phyloP scores from a whole-genome alignment of 345 rosid genomes.

The Sisymbrium altissimum region DNA sequence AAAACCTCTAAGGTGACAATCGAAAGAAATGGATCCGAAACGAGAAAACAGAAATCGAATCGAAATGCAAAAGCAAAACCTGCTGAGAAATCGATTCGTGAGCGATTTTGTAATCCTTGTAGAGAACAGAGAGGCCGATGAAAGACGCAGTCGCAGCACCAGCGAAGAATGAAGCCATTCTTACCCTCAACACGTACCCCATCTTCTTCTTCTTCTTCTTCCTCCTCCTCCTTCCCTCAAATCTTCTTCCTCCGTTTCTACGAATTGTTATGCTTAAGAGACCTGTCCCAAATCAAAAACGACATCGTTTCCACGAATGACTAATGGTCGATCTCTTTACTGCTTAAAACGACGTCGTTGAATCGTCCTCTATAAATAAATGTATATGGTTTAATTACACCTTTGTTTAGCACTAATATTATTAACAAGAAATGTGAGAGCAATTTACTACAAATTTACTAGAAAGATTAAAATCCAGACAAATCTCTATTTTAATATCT shows the following conservation, averaged over 20 bases:
- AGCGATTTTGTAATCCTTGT: slow-evolving; percentile 79
- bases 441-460: no score
- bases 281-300: neutral
- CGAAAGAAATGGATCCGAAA: slow-evolving; percentile 3
- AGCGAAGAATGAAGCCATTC: slow-evolving; percentile 90
- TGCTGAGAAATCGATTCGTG: slow-evolving; percentile 76
- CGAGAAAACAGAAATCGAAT: neutral
- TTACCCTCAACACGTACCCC: slow-evolving; percentile 87
- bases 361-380: no score
- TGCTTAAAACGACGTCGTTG: no score
- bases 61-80: slow-evolving; percentile 49
- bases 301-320: no score
- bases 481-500: no score
- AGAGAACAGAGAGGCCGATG: slow-evolving; percentile 65
- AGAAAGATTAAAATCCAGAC: no score
- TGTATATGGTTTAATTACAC: no score
- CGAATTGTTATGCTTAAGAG: neutral
- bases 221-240: no score
- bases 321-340: no score
- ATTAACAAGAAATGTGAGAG: no score
- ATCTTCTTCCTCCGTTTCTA: neutral
- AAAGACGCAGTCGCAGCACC: slow-evolving; percentile 87
- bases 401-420: no score
- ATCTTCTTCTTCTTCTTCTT: slow-evolving; percentile 38
- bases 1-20: neutral